Conservation (phyloP, 2,329 filamentous ascomycete genomes). For the Diaporthe capsici region DNA sequence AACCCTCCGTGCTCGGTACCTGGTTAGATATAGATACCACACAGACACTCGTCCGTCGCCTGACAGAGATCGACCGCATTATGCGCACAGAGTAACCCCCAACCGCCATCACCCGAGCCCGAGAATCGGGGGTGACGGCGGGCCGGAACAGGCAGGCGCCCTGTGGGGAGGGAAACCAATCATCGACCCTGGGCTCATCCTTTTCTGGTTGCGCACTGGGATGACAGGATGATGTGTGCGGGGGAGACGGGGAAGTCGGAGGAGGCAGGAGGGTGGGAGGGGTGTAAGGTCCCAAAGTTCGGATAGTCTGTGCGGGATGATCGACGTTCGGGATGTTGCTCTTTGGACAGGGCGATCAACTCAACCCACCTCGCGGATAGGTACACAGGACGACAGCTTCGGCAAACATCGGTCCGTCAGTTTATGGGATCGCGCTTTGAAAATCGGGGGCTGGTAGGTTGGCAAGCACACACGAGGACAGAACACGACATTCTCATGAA, state of each 20-base stretch:
- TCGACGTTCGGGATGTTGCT: conserved; percentile 13
- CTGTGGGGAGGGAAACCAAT: neutral
- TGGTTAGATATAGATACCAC: too few species aligned
- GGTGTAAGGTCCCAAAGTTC: neutral
- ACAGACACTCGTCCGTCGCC: too few species aligned
- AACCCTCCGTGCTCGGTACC: too few species aligned
- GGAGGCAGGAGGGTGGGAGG: neutral
- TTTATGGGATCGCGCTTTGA: neutral
- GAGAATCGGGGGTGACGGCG: neutral
- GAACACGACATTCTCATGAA: neutral
- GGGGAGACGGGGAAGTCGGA: conserved; percentile 3
- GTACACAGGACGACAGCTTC: neutral
- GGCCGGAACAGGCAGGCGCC: neutral
- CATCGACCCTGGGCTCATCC: neutral
- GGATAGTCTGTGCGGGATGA: neutral
- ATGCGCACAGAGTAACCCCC: too few species aligned
- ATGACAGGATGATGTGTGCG: neutral
- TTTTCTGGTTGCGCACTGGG: neutral
- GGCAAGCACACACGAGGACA: too few species aligned
- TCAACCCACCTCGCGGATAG: neutral
- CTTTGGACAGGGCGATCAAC: neutral
- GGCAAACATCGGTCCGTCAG: neutral
- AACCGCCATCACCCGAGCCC: neutral
- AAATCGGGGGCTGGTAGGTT: neutral
- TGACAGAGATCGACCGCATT: too few species aligned